Evolutionary conservation across 176 grass and related monocot species (phyloP), one percentile per base, ranked within the genome.

Genomic region (Aechmea fasciata): DNA sequence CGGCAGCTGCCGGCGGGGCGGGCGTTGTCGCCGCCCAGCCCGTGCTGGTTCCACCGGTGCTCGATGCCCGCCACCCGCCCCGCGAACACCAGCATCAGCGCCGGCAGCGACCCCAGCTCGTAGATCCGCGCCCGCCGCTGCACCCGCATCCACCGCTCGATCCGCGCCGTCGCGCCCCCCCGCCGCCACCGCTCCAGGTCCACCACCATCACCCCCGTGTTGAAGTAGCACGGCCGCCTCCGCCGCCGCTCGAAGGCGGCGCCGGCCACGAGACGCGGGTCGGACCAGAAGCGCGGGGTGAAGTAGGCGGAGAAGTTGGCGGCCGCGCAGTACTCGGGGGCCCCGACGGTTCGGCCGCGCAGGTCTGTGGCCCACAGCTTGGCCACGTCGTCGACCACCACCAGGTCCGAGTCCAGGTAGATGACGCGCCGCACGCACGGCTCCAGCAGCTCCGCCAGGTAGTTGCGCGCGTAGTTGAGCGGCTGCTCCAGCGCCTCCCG

Each of bases 261-360:
- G 2, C 59, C 64, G 41, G 71, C 47, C 0, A 14, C 22, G 3
- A 65, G 61, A 48, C 47, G 61, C 49, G 48, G 28, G 65, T 68
- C 52, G n/a, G 65, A 77, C 74, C 74, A 77, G 74, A 77, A 77
- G 6, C 65, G 65, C n/a, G 13, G 17, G 0, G 74, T 77, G 65
- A 77, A 77, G 65, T 77, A 77, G 17, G 49, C 57, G 65, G 74
- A 68, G 63, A 77, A 77, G 64, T 77, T 77, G 74, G 74, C 65
- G 74, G 74, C 65, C 52, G 67, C 65, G 52, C 74, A 77, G 51
- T 77, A 77, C 64, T 69, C 74, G 1, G 74, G 74, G 48, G 72
- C 72, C 0, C 72, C 72, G 6, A 74, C 47, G 23, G 72, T 49
- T 1, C 48, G 59, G 10, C 57, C 61, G 1, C 47, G 48, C 18